These are phyloP conservation scores for Plasmodium fragile DNA, from an alignment of 169 alveolate species.

Conservation along the genomic window DNA sequence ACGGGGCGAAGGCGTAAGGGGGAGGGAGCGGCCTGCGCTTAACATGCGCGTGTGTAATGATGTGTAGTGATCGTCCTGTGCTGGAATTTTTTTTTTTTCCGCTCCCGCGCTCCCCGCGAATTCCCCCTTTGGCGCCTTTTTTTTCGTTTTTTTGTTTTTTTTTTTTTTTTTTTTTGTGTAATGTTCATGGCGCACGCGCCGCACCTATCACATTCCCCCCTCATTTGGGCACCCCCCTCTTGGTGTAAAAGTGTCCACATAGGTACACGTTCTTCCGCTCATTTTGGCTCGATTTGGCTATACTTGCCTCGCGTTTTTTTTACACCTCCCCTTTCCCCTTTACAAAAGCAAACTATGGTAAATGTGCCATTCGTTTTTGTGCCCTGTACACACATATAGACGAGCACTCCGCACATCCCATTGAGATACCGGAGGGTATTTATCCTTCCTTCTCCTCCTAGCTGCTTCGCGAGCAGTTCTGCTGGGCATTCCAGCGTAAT, in stretches of 20 bases:
- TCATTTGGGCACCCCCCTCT: neutral
- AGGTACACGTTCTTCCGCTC: neutral
- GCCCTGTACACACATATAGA: neutral
- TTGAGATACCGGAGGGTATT: neutral
- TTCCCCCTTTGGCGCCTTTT: neutral
- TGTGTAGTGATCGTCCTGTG: neutral
- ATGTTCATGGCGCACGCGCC: neutral
- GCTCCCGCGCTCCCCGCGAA: neutral
- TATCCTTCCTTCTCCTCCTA: neutral
- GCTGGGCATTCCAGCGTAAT: neutral
- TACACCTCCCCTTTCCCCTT: neutral
- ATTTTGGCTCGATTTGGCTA: neutral
- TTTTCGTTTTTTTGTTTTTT: constrained; percentile 1
- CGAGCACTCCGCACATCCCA: neutral
- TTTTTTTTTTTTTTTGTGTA: constrained; percentile 3
- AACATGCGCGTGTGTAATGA: neutral
- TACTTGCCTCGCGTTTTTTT: neutral
- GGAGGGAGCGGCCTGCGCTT: neutral
- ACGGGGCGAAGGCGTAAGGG: neutral
- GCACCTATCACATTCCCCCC: neutral
- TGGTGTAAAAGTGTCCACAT: neutral
- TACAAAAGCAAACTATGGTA: neutral
- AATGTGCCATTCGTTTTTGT: neutral
- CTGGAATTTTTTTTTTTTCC: neutral
- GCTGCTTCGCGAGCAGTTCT: neutral